These are phyloP conservation scores for Prunella vulgaris DNA, from an alignment of 257 asterid genomes.

Conservation along the genomic window DNA sequence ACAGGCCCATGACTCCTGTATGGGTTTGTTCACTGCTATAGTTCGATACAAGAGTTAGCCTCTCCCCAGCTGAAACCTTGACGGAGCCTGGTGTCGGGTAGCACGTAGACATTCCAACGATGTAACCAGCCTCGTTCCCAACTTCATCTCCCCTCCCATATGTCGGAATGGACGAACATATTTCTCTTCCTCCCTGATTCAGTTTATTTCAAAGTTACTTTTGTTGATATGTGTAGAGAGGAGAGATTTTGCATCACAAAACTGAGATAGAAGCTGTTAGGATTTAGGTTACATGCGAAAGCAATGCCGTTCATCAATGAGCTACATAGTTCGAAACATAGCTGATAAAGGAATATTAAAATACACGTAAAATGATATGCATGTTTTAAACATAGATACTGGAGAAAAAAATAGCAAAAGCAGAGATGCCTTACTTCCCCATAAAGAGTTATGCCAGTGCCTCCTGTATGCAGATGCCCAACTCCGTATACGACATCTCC, in stretches of 20 bases:
- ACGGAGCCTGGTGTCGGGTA: conserved; percentile 78
- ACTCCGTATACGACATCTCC: conserved; percentile 76
- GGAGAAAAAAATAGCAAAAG: not conserved
- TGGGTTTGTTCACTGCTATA: conserved; percentile 52
- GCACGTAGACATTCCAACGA: conserved; percentile 87
- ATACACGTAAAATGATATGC: not conserved
- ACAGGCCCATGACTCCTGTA: conserved; percentile 91
- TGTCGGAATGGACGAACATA: conserved; percentile 67
- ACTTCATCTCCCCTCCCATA: conserved; percentile 69
- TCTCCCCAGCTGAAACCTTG: conserved; percentile 69
- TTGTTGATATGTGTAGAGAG: no score
- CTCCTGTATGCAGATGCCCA: conserved; percentile 82
- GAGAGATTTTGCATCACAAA: no score
- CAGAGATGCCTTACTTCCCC: conserved; percentile 55
- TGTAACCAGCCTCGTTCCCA: conserved; percentile 83
- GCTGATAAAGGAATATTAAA: not conserved
- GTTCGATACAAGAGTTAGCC: conserved; percentile 54
- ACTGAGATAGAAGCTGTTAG: no score
- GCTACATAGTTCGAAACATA: not conserved
- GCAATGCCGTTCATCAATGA: not conserved
- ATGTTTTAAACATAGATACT: not conserved
- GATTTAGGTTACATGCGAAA: no score
- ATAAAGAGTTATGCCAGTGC: conserved; percentile 55
- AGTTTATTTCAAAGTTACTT: not conserved
- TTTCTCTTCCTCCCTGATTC: conserved; percentile 57